These are phyloP conservation scores for Colletotrichum eleusines DNA, from an alignment of 2,329 filamentous ascomycete species.

Conservation along the genomic window DNA sequence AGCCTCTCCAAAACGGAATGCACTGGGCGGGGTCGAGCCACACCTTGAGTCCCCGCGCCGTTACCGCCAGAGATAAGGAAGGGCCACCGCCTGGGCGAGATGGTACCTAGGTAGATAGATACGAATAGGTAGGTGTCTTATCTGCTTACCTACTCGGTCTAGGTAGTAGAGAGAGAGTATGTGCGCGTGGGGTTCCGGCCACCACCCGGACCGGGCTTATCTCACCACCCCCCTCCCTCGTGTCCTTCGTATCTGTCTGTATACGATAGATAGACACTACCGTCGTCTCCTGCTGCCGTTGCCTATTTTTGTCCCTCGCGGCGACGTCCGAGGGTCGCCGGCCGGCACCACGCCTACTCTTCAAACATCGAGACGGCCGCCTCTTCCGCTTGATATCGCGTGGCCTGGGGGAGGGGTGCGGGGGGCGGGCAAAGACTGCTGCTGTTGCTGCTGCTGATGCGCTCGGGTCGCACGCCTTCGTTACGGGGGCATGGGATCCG, in stretches of 20 bases:
- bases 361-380: constrained; percentile 10
- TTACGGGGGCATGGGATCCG: neutral
- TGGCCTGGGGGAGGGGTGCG: too few species aligned
- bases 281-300: constrained; percentile 16
- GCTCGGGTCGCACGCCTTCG: constrained; percentile 14
- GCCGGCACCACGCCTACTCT: constrained; percentile 18
- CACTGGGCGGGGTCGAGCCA: too few species aligned
- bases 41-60: constrained; percentile 4
- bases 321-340: neutral
- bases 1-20: constrained; percentile 19
- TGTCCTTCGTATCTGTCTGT: constrained; percentile 18
- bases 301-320: constrained; percentile 25
- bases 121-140: too few species aligned
- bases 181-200: neutral
- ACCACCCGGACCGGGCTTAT: constrained; percentile 9
- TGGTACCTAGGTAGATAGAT: too few species aligned
- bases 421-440: neutral
- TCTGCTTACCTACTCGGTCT: too few species aligned
- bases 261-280: too few species aligned
- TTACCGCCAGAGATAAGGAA: constrained; percentile 13
- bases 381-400: neutral
- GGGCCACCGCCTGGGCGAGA: too few species aligned
- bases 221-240: neutral
- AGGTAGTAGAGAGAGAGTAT: neutral
- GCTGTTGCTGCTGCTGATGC: neutral